Evolutionary conservation across 73 alveolate species (phyloP).

Genomic region (Paramecium sexaurelia): DNA sequence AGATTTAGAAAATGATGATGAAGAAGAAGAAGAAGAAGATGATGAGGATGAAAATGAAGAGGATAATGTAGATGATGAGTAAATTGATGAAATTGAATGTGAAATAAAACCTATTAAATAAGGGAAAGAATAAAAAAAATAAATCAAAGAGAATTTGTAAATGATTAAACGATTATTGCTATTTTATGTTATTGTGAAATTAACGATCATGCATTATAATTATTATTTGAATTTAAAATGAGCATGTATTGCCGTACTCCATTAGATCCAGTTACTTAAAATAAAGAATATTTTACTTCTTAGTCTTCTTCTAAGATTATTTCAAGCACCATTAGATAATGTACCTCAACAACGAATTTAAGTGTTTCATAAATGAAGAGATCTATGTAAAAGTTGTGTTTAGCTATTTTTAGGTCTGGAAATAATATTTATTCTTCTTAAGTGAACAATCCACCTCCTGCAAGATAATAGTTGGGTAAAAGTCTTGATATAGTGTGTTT

Average conservation of each 20-base stretch:
- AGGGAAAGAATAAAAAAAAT: not conserved
- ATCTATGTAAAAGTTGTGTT: slow-evolving; percentile 9
- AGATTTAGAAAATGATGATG: not conserved
- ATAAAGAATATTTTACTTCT: not conserved
- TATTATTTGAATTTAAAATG: not conserved
- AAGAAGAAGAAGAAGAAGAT: not conserved
- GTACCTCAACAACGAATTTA: slow-evolving; percentile 11
- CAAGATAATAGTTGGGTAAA: slow-evolving; percentile 16
- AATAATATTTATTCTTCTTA: not conserved
- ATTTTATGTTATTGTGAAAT: not conserved
- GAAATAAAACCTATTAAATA: not conserved
- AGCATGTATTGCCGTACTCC: slow-evolving; percentile 5
- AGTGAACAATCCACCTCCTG: slow-evolving; percentile 19
- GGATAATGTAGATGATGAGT: not conserved
- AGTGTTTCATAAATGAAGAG: slow-evolving; percentile 34
- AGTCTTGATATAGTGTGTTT: slow-evolving; percentile 30
- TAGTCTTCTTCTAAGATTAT: not conserved
- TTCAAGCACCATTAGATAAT: slow-evolving; percentile 15
- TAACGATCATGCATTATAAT: not conserved
- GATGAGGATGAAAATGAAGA: not conserved
- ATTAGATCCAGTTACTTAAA: not conserved
- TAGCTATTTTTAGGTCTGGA: not conserved
- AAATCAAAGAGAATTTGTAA: not conserved
- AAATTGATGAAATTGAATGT: not conserved
- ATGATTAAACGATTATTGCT: not conserved